Percentiles rank a stretch among this genome's conserved stretches.
phyloP scores from a whole-genome alignment of 2,329 filamentous ascomycete genomes.

The Fusarium sp. region DNA sequence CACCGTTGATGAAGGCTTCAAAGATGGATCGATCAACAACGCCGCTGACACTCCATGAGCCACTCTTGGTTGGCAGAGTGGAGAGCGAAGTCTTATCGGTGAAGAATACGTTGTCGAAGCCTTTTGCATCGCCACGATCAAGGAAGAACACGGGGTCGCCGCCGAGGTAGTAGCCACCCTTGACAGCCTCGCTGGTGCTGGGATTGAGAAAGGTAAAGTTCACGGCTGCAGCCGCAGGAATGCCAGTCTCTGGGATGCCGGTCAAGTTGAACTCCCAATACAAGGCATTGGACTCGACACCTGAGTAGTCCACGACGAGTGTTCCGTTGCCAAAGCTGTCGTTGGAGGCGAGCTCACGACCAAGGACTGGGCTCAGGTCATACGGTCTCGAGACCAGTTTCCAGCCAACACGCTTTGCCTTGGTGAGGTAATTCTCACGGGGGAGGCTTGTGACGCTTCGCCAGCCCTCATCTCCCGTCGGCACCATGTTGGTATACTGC shows the following conservation, averaged over 20 bases:
- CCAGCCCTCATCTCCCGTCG: constrained; percentile 47
- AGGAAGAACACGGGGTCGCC: constrained; percentile 44
- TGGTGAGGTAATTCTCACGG: constrained; percentile 60
- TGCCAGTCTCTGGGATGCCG: constrained; percentile 38
- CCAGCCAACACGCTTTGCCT: constrained; percentile 60
- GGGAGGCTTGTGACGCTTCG: constrained; percentile 50
- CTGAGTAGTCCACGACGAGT: constrained; percentile 60
- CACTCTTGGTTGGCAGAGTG: constrained; percentile 18
- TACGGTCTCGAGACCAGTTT: constrained; percentile 61
- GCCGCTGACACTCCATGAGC: constrained; percentile 45
- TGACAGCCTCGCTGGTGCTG: constrained; percentile 40
- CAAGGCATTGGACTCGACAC: constrained; percentile 53
- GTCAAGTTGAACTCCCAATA: constrained; percentile 65
- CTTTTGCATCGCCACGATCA: constrained; percentile 41
- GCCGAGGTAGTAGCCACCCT: constrained; percentile 43
- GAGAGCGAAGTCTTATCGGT: constrained; percentile 46
- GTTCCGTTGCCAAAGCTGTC: constrained; percentile 57
- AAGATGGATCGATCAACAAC: constrained; percentile 50
- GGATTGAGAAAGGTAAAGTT: constrained; percentile 45
- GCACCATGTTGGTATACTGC: constrained; percentile 46
- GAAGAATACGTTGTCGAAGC: constrained; percentile 47
- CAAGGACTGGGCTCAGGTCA: constrained; percentile 58
- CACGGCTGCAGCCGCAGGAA: constrained; percentile 37
- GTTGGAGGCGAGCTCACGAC: constrained; percentile 54
- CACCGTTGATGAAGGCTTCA: constrained; percentile 49